Evolutionary conservation across 169 alveolate genomes (phyloP), one percentile per base, ranked within the genome.

Genomic region (Cytauxzoon felis): DNA sequence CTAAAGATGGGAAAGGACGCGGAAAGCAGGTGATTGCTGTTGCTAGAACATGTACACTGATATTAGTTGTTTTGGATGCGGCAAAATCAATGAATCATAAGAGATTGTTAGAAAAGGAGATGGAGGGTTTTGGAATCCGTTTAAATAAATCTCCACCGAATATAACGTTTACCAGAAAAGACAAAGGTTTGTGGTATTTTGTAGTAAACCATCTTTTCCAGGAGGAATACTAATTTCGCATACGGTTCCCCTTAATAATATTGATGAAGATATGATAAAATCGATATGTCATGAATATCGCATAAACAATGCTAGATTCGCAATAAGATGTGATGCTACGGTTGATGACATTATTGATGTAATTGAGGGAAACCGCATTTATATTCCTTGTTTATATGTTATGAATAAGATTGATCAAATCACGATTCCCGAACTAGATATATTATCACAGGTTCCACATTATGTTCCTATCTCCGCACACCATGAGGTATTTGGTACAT

Each of bases 1-100:
- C 99, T 43, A 95, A 95, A 87, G 99, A 96, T 67, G 99, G 99
- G 54, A 95, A 95, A 80, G 99, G 99, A 58, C 85, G 99, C 68
- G 99, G 99, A 61, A 90, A 93, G 63, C 96, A 96, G 83, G 99
- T 96, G 33, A 96, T 96, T 51, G 98, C 98, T 49, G 99, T 95
- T n/a, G 99, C 98, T 0, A 90, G 97, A 68, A 93, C 98, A 19
- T 94, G 98, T 71, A 89, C 94, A 60, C 90, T 95, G 36, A 93
- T 96, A 51, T 73, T 94, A 29, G 92, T 95, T 26, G 98, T 96
- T 2, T 82, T 96, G 34, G 99, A 96, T 80, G 97, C 96, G 8
- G 81, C 94, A 43, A 95, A 94, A 70, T 96, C 98, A 2, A 75
- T 93, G 87, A 87, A 93, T 34, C 98, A 94, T 80, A 93, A 93